These are phyloP conservation scores for Pichia norvegensis DNA, from an alignment of 1,139 yeast genomes.

Conservation along the genomic window DNA sequence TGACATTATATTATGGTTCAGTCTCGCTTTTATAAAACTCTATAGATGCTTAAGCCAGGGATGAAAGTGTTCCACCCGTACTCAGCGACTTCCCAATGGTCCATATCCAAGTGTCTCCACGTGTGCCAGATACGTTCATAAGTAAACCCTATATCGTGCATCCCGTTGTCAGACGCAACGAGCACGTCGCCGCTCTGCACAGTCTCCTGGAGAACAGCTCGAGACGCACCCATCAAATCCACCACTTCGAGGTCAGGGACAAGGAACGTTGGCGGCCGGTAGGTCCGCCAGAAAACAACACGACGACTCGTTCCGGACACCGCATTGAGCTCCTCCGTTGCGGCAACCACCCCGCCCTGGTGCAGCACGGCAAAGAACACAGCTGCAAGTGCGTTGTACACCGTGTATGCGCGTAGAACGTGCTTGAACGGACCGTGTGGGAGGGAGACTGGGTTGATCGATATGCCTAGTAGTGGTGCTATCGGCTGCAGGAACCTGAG, in stretches of 20 bases:
- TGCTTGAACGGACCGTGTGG: neutral
- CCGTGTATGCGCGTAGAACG: neutral
- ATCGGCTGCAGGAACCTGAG: constrained; percentile 74
- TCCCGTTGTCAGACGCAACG: constrained; percentile 24
- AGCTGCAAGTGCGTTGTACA: neutral
- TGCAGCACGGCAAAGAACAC: constrained; percentile 69
- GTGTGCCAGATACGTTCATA: constrained; percentile 35
- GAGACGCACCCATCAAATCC: constrained; percentile 51
- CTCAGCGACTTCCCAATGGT: constrained; percentile 52
- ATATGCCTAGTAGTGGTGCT: constrained; percentile 47
- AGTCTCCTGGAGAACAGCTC: neutral
- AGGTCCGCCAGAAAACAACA: constrained; percentile 89
- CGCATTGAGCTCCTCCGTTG: neutral
- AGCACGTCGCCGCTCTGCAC: constrained; percentile 12
- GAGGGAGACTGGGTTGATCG: constrained; percentile 3
- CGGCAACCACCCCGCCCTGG: constrained; percentile 61
- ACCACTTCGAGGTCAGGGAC: constrained; percentile 18
- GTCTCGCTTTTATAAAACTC: constrained; percentile 29
- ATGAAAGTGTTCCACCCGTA: constrained; percentile 34
- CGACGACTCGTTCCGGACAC: constrained; percentile 13
- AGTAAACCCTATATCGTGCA: constrained; percentile 11
- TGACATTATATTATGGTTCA: too few relatives aligned
- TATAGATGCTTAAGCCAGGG: constrained; percentile 57
- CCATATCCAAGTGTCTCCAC: constrained; percentile 51
- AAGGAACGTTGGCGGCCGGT: constrained; percentile 70